These are phyloP conservation scores for Populus hybrid DNA, from an alignment of 441 rosid genomes.

Conservation along the genomic window DNA sequence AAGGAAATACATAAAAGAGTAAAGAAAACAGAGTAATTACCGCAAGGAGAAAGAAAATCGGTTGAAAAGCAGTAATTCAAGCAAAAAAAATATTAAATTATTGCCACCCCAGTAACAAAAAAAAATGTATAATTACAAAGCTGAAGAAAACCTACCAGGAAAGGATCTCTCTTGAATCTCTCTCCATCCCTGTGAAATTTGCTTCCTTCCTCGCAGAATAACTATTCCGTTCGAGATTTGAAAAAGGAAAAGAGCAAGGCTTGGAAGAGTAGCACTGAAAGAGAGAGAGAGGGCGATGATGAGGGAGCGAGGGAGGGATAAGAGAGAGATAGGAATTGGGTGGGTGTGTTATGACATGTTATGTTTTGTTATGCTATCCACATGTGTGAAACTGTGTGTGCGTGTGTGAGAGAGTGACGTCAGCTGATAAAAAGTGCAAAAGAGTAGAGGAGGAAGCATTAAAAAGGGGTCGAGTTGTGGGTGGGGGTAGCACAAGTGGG, in stretches of 20 bases:
- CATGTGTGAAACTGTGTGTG: neutral
- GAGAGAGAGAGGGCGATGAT: neutral
- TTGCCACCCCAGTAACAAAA: neutral
- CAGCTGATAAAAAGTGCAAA: slow-evolving; percentile 61
- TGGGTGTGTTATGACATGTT: slow-evolving; percentile 22
- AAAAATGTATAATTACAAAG: neutral
- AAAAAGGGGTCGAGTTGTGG: slow-evolving; percentile 19
- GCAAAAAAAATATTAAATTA: neutral
- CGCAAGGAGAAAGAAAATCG: neutral
- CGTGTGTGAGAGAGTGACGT: slow-evolving; percentile 38
- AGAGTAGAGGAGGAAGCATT: slow-evolving; percentile 11
- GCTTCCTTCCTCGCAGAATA: too few relatives aligned
- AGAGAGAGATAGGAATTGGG: slow-evolving; percentile 45
- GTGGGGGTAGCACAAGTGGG: slow-evolving; percentile 32
- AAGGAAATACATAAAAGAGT: neutral
- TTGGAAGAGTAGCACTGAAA: neutral
- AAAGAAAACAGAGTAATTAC: neutral
- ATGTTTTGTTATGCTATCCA: too few relatives aligned
- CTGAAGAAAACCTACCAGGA: neutral
- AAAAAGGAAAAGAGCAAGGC: neutral
- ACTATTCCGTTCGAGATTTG: neutral
- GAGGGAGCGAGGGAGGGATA: neutral
- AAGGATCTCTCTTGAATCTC: neutral
- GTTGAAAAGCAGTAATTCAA: neutral
- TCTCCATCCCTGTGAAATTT: neutral